Percentiles rank a stretch among this genome's conserved stretches.
phyloP scores from a whole-genome alignment of 305 asterid genomes.

The Fraxinus ornus region DNA sequence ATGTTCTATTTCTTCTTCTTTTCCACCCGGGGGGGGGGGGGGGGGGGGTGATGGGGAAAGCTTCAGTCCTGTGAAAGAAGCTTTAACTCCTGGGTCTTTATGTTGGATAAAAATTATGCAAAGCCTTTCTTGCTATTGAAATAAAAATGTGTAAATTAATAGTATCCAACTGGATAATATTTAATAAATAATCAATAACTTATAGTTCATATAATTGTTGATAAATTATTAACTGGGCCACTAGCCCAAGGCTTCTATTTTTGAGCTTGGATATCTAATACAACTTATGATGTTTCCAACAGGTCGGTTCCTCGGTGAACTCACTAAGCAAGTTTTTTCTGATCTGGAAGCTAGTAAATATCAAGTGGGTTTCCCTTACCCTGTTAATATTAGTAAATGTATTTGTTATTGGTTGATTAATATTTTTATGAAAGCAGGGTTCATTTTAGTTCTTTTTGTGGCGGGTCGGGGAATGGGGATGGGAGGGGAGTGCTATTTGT shows the following conservation, averaged over 20 bases:
- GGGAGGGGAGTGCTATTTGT: background rate
- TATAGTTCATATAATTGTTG: conserved; percentile 1
- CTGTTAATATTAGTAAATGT: conserved; percentile 20
- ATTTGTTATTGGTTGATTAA: conserved; percentile 9
- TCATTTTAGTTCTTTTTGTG: background rate
- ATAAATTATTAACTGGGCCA: conserved; percentile 7
- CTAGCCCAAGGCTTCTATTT: background rate
- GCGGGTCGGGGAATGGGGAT: background rate
- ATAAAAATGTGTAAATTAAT: background rate
- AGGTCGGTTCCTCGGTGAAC: conserved; percentile 98
- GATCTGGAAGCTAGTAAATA: conserved; percentile 89
- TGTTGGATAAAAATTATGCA: background rate
- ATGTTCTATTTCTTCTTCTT: conserved; percentile 25
- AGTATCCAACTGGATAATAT: background rate
- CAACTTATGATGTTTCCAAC: conserved; percentile 33
- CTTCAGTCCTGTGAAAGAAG: background rate
- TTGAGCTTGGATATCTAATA: conserved; percentile 8
- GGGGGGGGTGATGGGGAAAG: conserved; percentile 7
- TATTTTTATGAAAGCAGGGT: conserved; percentile 9
- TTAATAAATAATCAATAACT: background rate
- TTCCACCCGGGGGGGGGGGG: no score
- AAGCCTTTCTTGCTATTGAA: background rate
- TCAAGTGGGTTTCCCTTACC: conserved; percentile 61
- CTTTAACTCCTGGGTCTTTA: conserved; percentile 7
- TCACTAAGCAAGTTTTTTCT: conserved; percentile 94